Evolutionary conservation across 768 basidiomycete species (phyloP).

Genomic region (Lactarius quietus): DNA sequence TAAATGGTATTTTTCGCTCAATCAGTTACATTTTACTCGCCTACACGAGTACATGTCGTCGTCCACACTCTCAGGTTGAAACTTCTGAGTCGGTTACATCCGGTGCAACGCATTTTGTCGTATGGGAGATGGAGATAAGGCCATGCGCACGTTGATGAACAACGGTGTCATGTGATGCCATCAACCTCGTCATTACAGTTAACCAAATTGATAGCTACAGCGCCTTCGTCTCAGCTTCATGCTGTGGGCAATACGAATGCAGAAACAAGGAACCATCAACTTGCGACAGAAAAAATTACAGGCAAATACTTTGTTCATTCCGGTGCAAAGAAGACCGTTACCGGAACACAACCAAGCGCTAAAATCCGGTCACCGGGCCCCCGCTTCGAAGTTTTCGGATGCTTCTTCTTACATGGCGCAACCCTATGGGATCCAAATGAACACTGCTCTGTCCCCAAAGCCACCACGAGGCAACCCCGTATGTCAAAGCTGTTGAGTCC

Average conservation of each 20-base stretch:
- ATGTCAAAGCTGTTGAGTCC: background rate
- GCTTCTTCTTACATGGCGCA: too few species aligned
- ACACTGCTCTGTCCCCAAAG: conserved; percentile 6
- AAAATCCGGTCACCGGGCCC: background rate
- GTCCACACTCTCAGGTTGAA: too few species aligned
- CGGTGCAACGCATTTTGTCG: too few species aligned
- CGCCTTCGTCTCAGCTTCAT: background rate
- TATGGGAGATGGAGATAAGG: too few species aligned
- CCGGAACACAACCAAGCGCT: background rate
- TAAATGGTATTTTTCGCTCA: too few species aligned
- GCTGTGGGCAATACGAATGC: background rate
- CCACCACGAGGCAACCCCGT: conserved; percentile 1
- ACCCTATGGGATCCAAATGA: background rate
- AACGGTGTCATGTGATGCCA: background rate
- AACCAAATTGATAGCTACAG: background rate
- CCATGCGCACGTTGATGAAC: background rate
- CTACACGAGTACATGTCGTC: too few species aligned
- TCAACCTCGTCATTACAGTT: background rate
- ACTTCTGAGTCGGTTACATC: too few species aligned
- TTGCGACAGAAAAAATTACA: background rate
- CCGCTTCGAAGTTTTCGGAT: too few species aligned
- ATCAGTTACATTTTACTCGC: too few species aligned
- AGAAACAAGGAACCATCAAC: background rate
- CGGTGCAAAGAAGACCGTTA: background rate
- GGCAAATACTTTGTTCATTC: background rate